Evolutionary conservation across 202 grass and related monocot genomes (phyloP), one percentile per base, ranked within the genome.

Genomic region (Schoenoplectus tabernaemontani): DNA sequence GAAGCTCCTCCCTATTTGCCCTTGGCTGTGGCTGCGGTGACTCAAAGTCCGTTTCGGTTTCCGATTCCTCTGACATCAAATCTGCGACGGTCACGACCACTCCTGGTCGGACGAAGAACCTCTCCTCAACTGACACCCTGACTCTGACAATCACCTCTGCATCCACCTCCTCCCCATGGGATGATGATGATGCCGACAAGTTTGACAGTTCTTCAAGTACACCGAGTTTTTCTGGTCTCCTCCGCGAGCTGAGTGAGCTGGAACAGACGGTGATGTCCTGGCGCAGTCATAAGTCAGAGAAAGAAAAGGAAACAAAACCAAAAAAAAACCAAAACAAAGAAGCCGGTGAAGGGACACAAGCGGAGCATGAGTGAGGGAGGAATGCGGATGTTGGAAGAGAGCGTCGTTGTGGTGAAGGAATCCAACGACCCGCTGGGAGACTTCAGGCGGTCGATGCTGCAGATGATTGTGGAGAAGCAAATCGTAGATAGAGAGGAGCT

Each of bases 381-480:
- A 46, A 58, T 85, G 5, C 64, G 83, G 68, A 58, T 84, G 85
- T 85, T 85, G 28, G 64, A 82, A 50, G 90, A 87, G 23, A 86
- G 93, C 57, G 89, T 93, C 54, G 82, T 87, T 48, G 86, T 97
- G 80, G 94, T 92, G 85, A 93, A 83, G 74, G 89, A 90, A 79
- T 84, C 94, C 1, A 63, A 33, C 12, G 94, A 97, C 83, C 94
- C 94, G 9, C 65, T 93, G 7, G 73, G 86, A 7, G 94, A 97
- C 36, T 97, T 97, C 84, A 83, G 89, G 84, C 23, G 37, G 77
- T 97, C 94, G 30, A 97, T 97, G 94, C 79, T 64, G 64, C 91
- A 93, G 79, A 97, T 97, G 94, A 78, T 97, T 59, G 84, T 87
- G 68, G 86, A 90, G 82, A 92, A 93, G 50, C 86, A 91, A 43